Base-by-base conservation (phyloP, 2,329 filamentous ascomycete species). In the Nigrograna mackinnonii region DNA sequence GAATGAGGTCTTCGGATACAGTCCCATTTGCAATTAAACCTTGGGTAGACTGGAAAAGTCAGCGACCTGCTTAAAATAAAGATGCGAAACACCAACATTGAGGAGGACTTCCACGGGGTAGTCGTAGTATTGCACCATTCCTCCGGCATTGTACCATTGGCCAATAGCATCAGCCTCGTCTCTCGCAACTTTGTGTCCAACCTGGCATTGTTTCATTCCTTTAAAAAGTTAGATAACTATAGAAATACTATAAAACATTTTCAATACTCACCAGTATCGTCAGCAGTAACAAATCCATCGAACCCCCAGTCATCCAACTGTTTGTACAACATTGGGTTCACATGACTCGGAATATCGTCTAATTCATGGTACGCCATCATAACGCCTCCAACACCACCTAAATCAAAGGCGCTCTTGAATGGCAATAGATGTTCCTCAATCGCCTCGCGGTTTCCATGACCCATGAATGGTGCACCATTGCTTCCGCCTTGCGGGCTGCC, bases 331-430 rank as follows among this genome's bases (percentile, higher is more conserved):
- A 70, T 54, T 2, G 71, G 70, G 37, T 68, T 62, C 1, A 74
- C 63, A 26, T 70, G 66, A 9, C 65, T 64, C 2, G 70, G 71
- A 18, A 72, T 61, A 41, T 67, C 69, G 32, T 73, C 71, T 21
- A 73, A 54, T 40, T 74, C 71, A 36, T 67, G 71, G 46, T 71
- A 73, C 7, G 67, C 69, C 72, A 75, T 75, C 70, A 75, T 71
- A 4, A 74, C 68, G 2, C 72, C 72, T 39, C 60, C 62, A 1
- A 63, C 72, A 20, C 70, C 70, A 6, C 71, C 72, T 9, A 73
- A 54, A 34, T 75, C 66, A 11, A 75, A 58, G 2, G 63, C 70
- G 9, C 69, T 69, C 50, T 72, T 73, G 49, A 75, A 75, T 4
- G 72, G 71, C 6, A 66, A 58, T 4, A 75, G 50, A 37, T 74